Evolutionary conservation across 495 filamentous ascomycete species (phyloP), one percentile per base, ranked within the genome.

Genomic region (Penicillium angulare): DNA sequence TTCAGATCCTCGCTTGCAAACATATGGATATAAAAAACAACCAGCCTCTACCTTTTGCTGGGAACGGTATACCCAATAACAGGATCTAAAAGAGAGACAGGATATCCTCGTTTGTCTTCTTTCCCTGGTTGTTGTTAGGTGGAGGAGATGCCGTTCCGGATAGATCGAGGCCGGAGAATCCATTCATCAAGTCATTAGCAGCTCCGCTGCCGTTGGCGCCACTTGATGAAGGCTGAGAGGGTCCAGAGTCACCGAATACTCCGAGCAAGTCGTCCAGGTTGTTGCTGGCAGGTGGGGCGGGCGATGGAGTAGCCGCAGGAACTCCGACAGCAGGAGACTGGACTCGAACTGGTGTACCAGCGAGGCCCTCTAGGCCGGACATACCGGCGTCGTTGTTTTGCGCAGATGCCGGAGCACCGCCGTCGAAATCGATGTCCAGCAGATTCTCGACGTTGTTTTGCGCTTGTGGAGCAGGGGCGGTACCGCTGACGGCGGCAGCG

Each of bases 351-450:
- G 92, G 90, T 9, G 91, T 95, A 12, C 86, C 88, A 22, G 81
- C 83, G 20, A 89, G 73, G 10, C 86, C 87, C 64, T 90, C 88
- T 1, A 91, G 71, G 15, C 87, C 86, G 13, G 82, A 84, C 50
- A 81, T 63, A 40, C 84, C 83, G 20, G 65, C 70, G 8, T 85
- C 80, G 34, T 81, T 79, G 54, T 86, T 86, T 55, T 95, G 88
- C 15, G 90, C 81, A 15, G 86, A 91, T 12, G 93, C 93, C 0
- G 93, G 95, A 18, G 89, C 93, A 5, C 88, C 85, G 23, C 93
- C 95, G 63, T 97, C 93, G 67, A 97, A 97, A 73, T 98, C 93
- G 61, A 98, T 97, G 68, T 98, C 93, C 48, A 98, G 80, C 27
- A 98, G 78, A 61, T 97, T 98, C 66, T 98, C 93, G 53, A 88